Evolutionary conservation across 2,329 filamentous ascomycete species (phyloP), one percentile per base, ranked within the genome.

Genomic region (Zelopaecilomyces penicillatus): DNA sequence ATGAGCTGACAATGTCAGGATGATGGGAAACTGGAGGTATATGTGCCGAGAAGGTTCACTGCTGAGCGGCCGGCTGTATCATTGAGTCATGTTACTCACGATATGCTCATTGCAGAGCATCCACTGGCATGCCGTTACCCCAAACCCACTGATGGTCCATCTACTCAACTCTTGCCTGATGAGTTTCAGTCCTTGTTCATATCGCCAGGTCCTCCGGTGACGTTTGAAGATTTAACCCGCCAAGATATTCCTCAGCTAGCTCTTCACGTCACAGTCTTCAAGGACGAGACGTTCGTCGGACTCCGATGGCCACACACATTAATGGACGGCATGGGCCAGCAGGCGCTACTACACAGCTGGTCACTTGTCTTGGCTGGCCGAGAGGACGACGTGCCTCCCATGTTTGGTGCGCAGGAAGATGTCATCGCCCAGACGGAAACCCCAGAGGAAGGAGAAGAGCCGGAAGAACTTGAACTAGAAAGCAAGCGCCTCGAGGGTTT

Each of bases 241-340:
- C 48, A 53, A 4, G 71, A 74, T 50, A 54, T 52, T 11, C 72
- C 72, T 0, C 68, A 69, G 50, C 54, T 77, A 4, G 62, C 63
- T 4, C 55, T 77, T 4, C 70, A 74, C 48, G 58, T 76, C 36
- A 64, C 66, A 3, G 65, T 65, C 0, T 77, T 77, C 51, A 54
- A 51, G 3, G 69, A 78, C 44, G 66, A 69, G 0, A 77, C 74
- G 0, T 54, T 77, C 0, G 59, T 78, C 3, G 59, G 61, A 1
- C 48, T 77, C 1, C 58, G 57, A 3, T 74, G 65, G 58, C 64
- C 68, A 4, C 74, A 78, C 53, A 67, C 65, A 0, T 50, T 74
- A 3, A 63, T 67, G 44, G 74, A 77, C 50, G 68, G 61, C 3
- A 62, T 71, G 49, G 73, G 69, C 4, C 58, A 60, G 31, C 51